Percentiles rank a stretch among this genome's conserved stretches.
Evolutionary conservation across 176 grass and related monocot genomes (phyloP).

Genomic region (Oryza nivara): DNA sequence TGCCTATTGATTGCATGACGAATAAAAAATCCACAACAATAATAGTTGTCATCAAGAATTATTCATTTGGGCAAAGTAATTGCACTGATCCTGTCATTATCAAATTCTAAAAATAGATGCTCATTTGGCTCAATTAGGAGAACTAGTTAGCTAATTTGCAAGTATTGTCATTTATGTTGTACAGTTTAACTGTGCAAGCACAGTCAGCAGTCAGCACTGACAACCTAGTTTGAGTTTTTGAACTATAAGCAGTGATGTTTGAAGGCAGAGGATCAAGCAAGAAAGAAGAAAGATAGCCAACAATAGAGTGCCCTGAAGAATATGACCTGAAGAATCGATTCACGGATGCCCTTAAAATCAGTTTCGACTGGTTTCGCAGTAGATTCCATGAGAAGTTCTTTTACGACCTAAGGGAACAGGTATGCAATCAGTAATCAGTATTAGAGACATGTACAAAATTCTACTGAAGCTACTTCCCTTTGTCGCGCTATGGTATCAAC

Average conservation of each 20-base stretch:
- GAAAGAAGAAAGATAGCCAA: constrained; percentile 31
- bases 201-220: constrained; percentile 28
- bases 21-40: constrained; percentile 19
- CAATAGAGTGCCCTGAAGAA: constrained; percentile 21
- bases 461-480: background rate
- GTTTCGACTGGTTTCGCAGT: constrained; percentile 45
- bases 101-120: background rate
- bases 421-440: constrained; percentile 27
- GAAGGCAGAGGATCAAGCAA: constrained; percentile 12
- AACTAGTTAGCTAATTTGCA: constrained; percentile 27
- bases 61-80: background rate
- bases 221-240: constrained; percentile 13
- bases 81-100: constrained; percentile 15
- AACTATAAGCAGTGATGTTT: constrained; percentile 24
- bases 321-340: constrained; percentile 88
- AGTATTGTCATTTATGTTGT: constrained; percentile 18
- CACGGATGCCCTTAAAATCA: constrained; percentile 72
- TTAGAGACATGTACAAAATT: constrained; percentile 26
- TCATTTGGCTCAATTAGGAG: background rate
- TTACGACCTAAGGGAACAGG: constrained; percentile 62
- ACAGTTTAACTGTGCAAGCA: constrained; percentile 5
- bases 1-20: constrained; percentile 37
- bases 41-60: background rate
- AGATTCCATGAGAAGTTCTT: constrained; percentile 61
- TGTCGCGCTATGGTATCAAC: background rate